These are phyloP conservation scores for Lentinula boryana DNA, from an alignment of 768 basidiomycete genomes.

Conservation along the genomic window DNA sequence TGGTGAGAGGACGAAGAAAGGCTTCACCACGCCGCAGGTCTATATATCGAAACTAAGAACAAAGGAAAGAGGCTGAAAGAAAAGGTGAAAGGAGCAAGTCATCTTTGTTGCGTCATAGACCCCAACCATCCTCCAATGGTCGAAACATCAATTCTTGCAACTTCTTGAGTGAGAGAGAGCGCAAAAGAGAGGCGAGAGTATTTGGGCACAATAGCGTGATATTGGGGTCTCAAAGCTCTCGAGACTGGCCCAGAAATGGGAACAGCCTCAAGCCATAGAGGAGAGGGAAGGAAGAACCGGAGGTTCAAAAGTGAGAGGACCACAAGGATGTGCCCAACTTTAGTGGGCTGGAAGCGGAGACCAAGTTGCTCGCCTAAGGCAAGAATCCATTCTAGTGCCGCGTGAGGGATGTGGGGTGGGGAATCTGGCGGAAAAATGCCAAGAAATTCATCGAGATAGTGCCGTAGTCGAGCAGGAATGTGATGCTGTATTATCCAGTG, in stretches of 20 bases:
- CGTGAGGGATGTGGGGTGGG: not conserved
- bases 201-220: not conserved
- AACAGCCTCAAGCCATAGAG: not conserved
- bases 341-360: not conserved
- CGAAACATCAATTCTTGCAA: not conserved
- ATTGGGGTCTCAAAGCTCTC: not conserved
- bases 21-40: too few species aligned
- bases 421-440: not conserved
- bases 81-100: too few species aligned
- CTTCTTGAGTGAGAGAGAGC: not conserved
- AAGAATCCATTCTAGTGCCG: not conserved
- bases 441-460: not conserved
- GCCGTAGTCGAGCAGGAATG: not conserved
- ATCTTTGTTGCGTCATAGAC: too few species aligned
- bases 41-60: too few species aligned
- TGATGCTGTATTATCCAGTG: not conserved
- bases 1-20: too few species aligned
- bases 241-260: not conserved
- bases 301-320: not conserved
- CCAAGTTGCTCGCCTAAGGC: constrained; percentile 10
- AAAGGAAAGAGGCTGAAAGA: too few species aligned
- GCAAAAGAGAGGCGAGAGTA: not conserved
- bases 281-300: not conserved
- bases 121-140: too few species aligned
- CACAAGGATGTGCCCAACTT: not conserved